Percentiles rank a stretch among this genome's conserved stretches.
Evolutionary conservation across 2,329 filamentous ascomycete genomes (phyloP).

Genomic region (Huntiella bhutanensis): DNA sequence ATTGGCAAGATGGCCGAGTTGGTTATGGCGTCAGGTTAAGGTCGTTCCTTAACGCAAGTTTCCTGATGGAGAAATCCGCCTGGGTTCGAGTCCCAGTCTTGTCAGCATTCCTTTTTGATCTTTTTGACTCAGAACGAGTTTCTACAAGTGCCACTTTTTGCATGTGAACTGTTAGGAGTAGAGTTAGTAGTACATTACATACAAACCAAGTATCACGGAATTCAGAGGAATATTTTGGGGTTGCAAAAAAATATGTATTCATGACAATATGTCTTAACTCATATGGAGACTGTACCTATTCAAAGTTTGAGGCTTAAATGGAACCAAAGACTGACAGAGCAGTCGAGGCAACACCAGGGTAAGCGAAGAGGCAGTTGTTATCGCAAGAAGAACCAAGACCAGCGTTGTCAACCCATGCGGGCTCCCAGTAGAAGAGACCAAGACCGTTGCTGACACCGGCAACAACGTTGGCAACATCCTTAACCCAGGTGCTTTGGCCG

Average conservation of each 20-base stretch:
- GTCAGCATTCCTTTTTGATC: conserved; percentile 2
- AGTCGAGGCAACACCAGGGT: conserved; percentile 38
- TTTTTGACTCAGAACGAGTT: too few species aligned
- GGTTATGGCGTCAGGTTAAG: conserved; percentile 21
- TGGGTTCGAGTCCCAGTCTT: conserved; percentile 11
- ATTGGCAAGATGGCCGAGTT: conserved; percentile 19
- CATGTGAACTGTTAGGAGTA: too few species aligned
- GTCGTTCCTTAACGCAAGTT: conserved; percentile 15
- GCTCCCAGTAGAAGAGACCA: conserved; percentile 58
- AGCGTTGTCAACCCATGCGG: conserved; percentile 49
- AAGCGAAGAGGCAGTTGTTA: conserved; percentile 42
- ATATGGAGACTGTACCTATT: background rate
- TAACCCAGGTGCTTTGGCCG: conserved; percentile 44
- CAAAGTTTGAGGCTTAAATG: background rate
- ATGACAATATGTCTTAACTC: background rate
- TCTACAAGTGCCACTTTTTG: too few species aligned
- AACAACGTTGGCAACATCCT: conserved; percentile 38
- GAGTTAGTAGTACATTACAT: background rate
- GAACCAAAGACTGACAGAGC: conserved; percentile 9
- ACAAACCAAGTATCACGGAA: background rate
- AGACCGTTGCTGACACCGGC: conserved; percentile 31
- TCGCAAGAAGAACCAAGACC: conserved; percentile 44
- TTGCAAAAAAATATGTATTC: background rate
- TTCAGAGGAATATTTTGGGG: too few species aligned
- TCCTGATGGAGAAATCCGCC: conserved; percentile 11